Evolutionary conservation across 441 rosid species (phyloP).

Genomic region (Erysimum cheiri): DNA sequence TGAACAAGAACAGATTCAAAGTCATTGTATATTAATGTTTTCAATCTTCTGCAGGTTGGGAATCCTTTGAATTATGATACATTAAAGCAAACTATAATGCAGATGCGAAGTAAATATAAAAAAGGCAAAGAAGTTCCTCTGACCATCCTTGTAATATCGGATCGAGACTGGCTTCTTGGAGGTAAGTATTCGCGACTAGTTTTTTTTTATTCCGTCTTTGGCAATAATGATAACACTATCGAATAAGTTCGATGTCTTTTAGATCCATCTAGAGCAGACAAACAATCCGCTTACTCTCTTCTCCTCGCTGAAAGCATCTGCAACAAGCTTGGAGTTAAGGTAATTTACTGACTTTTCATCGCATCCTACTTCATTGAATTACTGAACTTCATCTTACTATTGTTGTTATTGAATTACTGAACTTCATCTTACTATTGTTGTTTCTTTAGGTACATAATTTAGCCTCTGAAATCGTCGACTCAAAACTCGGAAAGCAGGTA

Average conservation of each 20-base stretch:
- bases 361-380: not conserved
- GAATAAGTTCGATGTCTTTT: slow-evolving; percentile 39
- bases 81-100: slow-evolving; percentile 64
- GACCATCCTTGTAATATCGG: slow-evolving; percentile 83
- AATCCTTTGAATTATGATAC: slow-evolving; percentile 87
- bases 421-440: not conserved
- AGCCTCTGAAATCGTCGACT: slow-evolving; percentile 92
- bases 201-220: slow-evolving; percentile 19
- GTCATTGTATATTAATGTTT: slow-evolving; percentile 27
- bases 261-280: slow-evolving; percentile 95
- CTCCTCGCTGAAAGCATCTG: slow-evolving; percentile 95
- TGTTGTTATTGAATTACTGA: slow-evolving; percentile 31
- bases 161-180: slow-evolving; percentile 81
- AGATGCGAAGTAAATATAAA: slow-evolving; percentile 59
- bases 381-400: too few relatives aligned
- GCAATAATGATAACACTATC: not conserved
- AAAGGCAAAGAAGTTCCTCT: slow-evolving; percentile 66
- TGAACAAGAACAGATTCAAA: slow-evolving; percentile 21
- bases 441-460: slow-evolving; percentile 77
- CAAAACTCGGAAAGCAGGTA: slow-evolving; percentile 95
- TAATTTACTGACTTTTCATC: slow-evolving; percentile 29
- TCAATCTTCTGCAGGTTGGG: slow-evolving; percentile 64
- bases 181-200: slow-evolving; percentile 51
- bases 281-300: slow-evolving; percentile 87
- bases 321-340: slow-evolving; percentile 81